Evolutionary conservation across 805 yeast genomes (phyloP), one percentile per base, ranked within the genome.

Genomic region (Monosporozyma solicola): DNA sequence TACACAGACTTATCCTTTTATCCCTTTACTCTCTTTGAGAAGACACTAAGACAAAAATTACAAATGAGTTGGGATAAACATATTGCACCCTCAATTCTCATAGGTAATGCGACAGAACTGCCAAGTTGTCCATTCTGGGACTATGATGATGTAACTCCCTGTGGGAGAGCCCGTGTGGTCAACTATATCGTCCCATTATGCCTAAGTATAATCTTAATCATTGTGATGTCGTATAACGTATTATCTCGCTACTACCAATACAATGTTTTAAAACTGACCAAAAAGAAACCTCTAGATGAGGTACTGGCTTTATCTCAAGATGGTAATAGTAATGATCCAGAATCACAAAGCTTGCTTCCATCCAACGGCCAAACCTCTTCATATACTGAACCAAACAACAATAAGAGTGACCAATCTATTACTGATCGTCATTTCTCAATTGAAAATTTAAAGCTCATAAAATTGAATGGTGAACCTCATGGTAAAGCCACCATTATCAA

Each of bases 351-450:
- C 11, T 43, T 43, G 24, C 24, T 43, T 3, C 15, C 25, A 6
- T 48, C 53, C 27, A 48, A 48, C 16, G 50, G 46, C 13, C 50
- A 50, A 13, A 39, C n/a, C 9, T 24, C 6, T 43, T 43, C 46
- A 24, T 43, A 43, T n/a, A 43, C 46, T 24, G 46, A 43, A 24
- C 11, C 46, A 24, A 43, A 5, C 15, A 35, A 35, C 1, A 22
- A 43, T 24, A 24, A 43, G 5, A 20, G 48, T 25, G 37, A 48
- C 24, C 54, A 53, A 20, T 48, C 48, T 22, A 41, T 80, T 41
- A 76, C 80, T 45, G 79, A 79, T 33, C 78, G 77, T 47, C 94
- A 85, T 65, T 86, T 85, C 58, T 86, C 86, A 58, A 74, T 85
- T 33, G 73, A 78, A 20, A 75, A 77, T 22, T 64, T 85, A 39